Conservation (phyloP, 2,329 filamentous ascomycete species). For the Pseudogymnoascus sp. region DNA sequence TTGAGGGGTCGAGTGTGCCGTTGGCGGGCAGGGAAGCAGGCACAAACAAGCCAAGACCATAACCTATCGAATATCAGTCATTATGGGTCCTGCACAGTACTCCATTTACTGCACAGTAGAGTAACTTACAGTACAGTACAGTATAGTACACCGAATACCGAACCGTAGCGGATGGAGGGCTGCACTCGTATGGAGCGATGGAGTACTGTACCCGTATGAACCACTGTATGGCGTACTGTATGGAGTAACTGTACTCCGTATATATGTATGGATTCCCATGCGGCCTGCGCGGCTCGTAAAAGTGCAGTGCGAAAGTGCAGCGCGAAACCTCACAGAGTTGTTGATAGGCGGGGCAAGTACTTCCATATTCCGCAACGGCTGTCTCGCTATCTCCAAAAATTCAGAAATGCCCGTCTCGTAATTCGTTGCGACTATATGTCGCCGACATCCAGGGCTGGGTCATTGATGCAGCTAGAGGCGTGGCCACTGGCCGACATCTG, state of each 20-base stretch:
- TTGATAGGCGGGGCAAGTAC: slow-evolving; percentile 5
- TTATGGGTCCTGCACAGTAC: neutral
- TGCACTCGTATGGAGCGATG: neutral
- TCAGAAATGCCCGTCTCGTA: neutral
- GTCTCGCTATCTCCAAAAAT: neutral
- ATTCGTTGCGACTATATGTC: neutral
- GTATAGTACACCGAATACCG: neutral
- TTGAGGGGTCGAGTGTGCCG: slow-evolving; percentile 5
- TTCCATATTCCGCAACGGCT: slow-evolving; percentile 4
- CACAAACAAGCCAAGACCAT: slow-evolving; percentile 1
- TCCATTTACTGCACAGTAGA: neutral
- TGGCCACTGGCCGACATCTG: neutral
- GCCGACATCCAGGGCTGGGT: neutral
- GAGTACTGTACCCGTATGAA: neutral
- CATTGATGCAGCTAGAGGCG: neutral
- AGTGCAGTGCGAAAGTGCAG: neutral
- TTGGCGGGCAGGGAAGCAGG: slow-evolving; percentile 1
- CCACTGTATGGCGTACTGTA: slow-evolving; percentile 2
- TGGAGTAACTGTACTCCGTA: slow-evolving; percentile 4
- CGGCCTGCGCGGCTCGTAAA: slow-evolving; percentile 2
- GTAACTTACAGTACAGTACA: neutral
- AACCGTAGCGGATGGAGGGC: neutral
- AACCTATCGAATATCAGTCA: neutral
- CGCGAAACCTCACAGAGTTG: neutral
- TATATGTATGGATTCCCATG: neutral